These are phyloP conservation scores for Penicillium thymicola DNA, from an alignment of 2,329 filamentous ascomycete genomes.

Conservation along the genomic window DNA sequence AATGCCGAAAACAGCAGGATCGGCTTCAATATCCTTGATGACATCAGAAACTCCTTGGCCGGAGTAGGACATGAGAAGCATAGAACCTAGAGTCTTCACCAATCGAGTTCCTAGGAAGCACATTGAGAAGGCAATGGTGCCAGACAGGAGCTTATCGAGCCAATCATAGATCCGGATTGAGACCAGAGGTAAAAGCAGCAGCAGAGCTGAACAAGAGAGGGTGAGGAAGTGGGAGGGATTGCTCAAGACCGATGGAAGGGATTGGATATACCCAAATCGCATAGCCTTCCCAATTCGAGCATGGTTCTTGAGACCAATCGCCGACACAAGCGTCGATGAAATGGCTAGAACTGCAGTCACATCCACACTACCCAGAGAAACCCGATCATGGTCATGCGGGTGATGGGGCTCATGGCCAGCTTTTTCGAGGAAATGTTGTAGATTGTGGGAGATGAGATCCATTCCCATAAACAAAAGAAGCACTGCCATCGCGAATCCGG, in stretches of 20 bases:
- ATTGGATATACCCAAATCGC: slow-evolving; percentile 77
- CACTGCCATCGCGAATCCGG: slow-evolving; percentile 93
- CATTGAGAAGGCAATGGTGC: slow-evolving; percentile 81
- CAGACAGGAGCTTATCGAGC: slow-evolving; percentile 79
- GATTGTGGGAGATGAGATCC: slow-evolving; percentile 87
- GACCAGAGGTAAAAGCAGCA: slow-evolving; percentile 78
- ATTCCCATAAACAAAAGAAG: slow-evolving; percentile 97
- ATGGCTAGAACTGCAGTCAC: slow-evolving; percentile 79
- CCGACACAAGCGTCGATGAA: slow-evolving; percentile 76
- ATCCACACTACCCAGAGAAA: slow-evolving; percentile 75
- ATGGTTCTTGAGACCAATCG: slow-evolving; percentile 84
- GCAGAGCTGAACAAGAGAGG: slow-evolving; percentile 74
- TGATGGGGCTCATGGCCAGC: slow-evolving; percentile 73
- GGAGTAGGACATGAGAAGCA: slow-evolving; percentile 90
- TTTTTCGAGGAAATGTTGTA: slow-evolving; percentile 87
- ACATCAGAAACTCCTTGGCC: slow-evolving; percentile 64
- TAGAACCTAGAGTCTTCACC: slow-evolving; percentile 80
- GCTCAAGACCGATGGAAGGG: slow-evolving; percentile 78
- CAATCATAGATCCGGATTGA: slow-evolving; percentile 76
- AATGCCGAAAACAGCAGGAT: slow-evolving; percentile 70
- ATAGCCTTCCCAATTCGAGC: slow-evolving; percentile 88
- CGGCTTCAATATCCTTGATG: slow-evolving; percentile 79
- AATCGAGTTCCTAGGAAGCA: slow-evolving; percentile 79
- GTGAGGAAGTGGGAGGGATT: slow-evolving; percentile 96
- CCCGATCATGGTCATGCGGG: slow-evolving; percentile 61